Evolutionary conservation across 2,329 filamentous ascomycete genomes (phyloP).

Genomic region (Tolypocladium tropicale): DNA sequence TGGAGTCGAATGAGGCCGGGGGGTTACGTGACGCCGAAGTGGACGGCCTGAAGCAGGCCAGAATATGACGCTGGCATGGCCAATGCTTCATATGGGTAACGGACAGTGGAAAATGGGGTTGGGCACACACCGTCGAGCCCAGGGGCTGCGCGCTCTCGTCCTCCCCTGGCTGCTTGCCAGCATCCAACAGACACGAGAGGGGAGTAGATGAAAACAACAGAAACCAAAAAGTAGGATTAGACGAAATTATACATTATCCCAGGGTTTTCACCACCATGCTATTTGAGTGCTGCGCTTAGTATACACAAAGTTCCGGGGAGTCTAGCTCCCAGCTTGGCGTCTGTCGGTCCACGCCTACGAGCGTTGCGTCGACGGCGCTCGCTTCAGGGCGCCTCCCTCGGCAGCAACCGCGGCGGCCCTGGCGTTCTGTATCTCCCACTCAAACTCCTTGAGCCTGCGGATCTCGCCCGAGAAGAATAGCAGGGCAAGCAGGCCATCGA

Average conservation of each 20-base stretch:
- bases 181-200: not conserved
- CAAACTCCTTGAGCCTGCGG: conserved; percentile 76
- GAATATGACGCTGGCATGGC: not conserved
- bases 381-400: not conserved
- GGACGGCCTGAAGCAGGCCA: not conserved
- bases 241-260: not conserved
- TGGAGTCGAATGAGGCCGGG: conserved; percentile 49
- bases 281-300: not conserved
- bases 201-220: not conserved
- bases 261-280: not conserved
- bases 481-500: conserved; percentile 79
- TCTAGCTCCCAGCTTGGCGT: not conserved
- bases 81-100: not conserved
- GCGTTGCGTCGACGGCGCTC: not conserved
- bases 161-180: not conserved
- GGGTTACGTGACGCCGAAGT: conserved; percentile 14
- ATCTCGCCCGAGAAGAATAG: conserved; percentile 82
- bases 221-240: not conserved
- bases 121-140: not conserved
- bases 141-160: no score
- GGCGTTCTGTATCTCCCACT: conserved; percentile 79
- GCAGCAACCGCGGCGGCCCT: conserved; percentile 30
- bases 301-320: not conserved
- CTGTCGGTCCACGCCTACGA: no score
- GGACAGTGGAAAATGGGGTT: no score